phyloP scores from a whole-genome alignment of 768 basidiomycete genomes.

The Termitomyces sp. region DNA sequence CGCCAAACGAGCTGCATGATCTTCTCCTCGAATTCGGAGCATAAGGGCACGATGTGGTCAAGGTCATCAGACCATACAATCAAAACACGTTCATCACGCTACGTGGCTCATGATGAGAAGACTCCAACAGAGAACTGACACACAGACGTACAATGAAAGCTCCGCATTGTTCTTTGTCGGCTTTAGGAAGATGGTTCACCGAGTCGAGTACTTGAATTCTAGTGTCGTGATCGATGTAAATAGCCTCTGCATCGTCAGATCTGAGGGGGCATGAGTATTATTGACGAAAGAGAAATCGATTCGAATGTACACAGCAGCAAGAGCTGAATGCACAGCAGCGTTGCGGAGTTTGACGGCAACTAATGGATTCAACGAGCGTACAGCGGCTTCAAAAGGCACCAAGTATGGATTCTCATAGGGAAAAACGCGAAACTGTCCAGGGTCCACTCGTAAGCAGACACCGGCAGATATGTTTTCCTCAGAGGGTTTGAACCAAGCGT shows the following conservation, averaged over 20 bases:
- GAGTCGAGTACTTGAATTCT: conserved; percentile 84
- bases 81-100: conserved; percentile 83
- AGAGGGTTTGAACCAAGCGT: conserved; percentile 84
- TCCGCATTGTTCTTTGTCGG: conserved; percentile 89
- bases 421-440: conserved; percentile 73
- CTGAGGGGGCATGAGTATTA: conserved; percentile 29
- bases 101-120: conserved; percentile 12
- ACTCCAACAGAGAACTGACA: neutral
- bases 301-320: conserved; percentile 57
- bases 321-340: conserved; percentile 77
- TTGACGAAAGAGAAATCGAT: neutral
- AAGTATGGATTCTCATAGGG: conserved; percentile 84
- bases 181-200: conserved; percentile 62
- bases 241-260: conserved; percentile 52
- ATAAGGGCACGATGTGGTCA: conserved; percentile 74
- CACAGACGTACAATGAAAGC: conserved; percentile 69
- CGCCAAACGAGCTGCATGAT: conserved; percentile 56
- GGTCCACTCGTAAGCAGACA: conserved; percentile 69
- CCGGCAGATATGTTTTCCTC: conserved; percentile 80
- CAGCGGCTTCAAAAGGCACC: conserved; percentile 78
- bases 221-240: conserved; percentile 76
- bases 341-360: conserved; percentile 81
- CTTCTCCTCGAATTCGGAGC: conserved; percentile 69
- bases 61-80: conserved; percentile 85
- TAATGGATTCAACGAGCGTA: conserved; percentile 73